phyloP scores from a whole-genome alignment of 176 grass and related monocot genomes.

The Microstegium vimineum region DNA sequence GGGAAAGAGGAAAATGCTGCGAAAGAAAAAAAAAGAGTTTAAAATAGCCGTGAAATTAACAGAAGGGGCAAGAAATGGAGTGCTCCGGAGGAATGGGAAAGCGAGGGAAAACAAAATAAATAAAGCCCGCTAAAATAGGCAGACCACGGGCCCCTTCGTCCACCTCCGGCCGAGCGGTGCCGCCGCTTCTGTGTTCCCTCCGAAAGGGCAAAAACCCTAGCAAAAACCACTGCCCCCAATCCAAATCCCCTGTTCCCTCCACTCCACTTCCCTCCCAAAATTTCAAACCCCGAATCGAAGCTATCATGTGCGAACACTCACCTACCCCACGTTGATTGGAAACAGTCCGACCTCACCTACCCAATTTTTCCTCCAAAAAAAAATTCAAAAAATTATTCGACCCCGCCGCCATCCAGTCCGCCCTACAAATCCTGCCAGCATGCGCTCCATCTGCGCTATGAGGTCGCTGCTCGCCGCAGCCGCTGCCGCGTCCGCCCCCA shows the following conservation, averaged over 20 bases:
- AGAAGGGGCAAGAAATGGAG: too few species aligned
- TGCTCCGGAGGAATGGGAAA: neutral
- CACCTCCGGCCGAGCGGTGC: neutral
- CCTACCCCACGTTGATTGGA: neutral
- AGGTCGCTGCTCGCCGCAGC: constrained; percentile 48
- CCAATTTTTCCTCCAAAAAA: neutral
- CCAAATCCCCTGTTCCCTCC: constrained; percentile 4
- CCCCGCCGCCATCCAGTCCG: neutral
- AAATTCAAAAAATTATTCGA: neutral
- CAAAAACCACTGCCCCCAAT: constrained; percentile 9
- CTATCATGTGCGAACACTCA: neutral
- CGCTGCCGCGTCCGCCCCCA: constrained; percentile 14
- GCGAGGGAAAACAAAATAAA: neutral
- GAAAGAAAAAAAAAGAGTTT: neutral
- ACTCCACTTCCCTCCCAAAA: neutral
- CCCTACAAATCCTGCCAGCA: constrained; percentile 33
- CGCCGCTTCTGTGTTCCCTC: neutral
- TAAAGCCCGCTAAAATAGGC: neutral
- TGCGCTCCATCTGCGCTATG: constrained; percentile 64
- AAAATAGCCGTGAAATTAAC: too few species aligned
- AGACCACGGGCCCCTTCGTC: neutral
- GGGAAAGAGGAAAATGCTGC: neutral
- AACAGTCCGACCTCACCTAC: neutral
- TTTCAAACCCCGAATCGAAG: neutral
- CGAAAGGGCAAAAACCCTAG: constrained; percentile 26